phyloP scores from a whole-genome alignment of 2,329 filamentous ascomycete genomes.

The Hypoxylon rubiginosum region DNA sequence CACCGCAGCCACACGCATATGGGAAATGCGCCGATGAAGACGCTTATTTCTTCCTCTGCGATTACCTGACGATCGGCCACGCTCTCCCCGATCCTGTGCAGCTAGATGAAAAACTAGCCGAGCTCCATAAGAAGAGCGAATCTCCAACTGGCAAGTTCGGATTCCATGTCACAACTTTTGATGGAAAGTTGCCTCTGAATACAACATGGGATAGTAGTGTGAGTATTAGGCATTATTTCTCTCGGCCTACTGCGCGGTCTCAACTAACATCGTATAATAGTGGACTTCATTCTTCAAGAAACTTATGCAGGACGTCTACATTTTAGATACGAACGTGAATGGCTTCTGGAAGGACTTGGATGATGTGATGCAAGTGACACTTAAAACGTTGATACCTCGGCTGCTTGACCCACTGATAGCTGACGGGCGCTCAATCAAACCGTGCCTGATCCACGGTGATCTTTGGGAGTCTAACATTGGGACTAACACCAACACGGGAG shows the following conservation, averaged over 20 bases:
- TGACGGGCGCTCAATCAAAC: slow-evolving; percentile 34
- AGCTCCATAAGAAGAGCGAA: slow-evolving; percentile 40
- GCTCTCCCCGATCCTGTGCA: slow-evolving; percentile 34
- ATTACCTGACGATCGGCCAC: slow-evolving; percentile 20
- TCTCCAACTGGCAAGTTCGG: slow-evolving; percentile 45
- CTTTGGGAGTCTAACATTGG: slow-evolving; percentile 45
- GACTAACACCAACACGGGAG: slow-evolving; percentile 33
- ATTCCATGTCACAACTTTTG: slow-evolving; percentile 39
- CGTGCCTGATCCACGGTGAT: slow-evolving; percentile 41
- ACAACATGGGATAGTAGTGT: slow-evolving; percentile 31
- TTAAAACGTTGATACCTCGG: slow-evolving; percentile 36
- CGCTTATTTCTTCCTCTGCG: slow-evolving; percentile 40
- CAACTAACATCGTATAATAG: neutral
- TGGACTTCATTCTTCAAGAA: slow-evolving; percentile 39
- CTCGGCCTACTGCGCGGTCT: neutral
- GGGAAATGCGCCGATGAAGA: slow-evolving; percentile 16
- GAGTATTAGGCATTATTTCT: slow-evolving; percentile 7
- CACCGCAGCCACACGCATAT: slow-evolving; percentile 25
- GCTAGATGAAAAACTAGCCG: slow-evolving; percentile 39
- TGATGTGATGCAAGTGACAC: slow-evolving; percentile 27
- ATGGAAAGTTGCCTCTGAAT: slow-evolving; percentile 31
- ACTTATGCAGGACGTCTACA: slow-evolving; percentile 41
- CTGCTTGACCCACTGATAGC: slow-evolving; percentile 33
- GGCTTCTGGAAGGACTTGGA: slow-evolving; percentile 44
- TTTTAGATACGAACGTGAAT: slow-evolving; percentile 40